A percentile compares a stretch with the other conserved stretches of the same genome.
These are phyloP conservation scores for Geranomyces michiganensis DNA, from an alignment of 192 early-diverging fungal genomes.

Conservation along the genomic window DNA sequence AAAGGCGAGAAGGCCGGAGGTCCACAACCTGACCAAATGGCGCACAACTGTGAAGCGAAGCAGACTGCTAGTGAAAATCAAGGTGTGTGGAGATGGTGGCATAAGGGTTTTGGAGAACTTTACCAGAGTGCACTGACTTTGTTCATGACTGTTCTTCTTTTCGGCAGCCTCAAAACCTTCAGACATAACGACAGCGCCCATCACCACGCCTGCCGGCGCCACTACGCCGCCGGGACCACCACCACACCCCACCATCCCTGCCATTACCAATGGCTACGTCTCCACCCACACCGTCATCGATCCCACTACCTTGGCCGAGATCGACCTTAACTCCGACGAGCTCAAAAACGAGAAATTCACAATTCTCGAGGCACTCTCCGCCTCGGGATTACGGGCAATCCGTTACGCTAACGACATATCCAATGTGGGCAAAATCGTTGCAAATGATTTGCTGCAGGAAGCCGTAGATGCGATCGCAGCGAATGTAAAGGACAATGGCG, in stretches of 20 bases:
- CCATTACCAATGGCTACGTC: constrained; percentile 21
- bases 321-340: neutral
- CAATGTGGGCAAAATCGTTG: constrained; percentile 73
- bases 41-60: too few species aligned
- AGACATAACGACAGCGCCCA: too few species aligned
- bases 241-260: constrained; percentile 19
- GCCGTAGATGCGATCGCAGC: constrained; percentile 87
- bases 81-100: too few species aligned
- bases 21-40: too few species aligned
- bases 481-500: constrained; percentile 83
- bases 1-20: too few species aligned
- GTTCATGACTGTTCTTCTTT: too few species aligned
- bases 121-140: too few species aligned
- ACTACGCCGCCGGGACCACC: too few species aligned
- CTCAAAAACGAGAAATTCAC: constrained; percentile 32
- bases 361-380: constrained; percentile 92
- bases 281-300: constrained; percentile 15
- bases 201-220: too few species aligned
- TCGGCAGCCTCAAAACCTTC: too few species aligned
- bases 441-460: constrained; percentile 89
- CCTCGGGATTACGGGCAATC: constrained; percentile 91
- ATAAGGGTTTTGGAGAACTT: too few species aligned
- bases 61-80: too few species aligned
- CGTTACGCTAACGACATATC: constrained; percentile 94
- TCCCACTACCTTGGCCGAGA: neutral